Conservation (phyloP, 257 asterid species). For the Solanum pinnatisectum region DNA sequence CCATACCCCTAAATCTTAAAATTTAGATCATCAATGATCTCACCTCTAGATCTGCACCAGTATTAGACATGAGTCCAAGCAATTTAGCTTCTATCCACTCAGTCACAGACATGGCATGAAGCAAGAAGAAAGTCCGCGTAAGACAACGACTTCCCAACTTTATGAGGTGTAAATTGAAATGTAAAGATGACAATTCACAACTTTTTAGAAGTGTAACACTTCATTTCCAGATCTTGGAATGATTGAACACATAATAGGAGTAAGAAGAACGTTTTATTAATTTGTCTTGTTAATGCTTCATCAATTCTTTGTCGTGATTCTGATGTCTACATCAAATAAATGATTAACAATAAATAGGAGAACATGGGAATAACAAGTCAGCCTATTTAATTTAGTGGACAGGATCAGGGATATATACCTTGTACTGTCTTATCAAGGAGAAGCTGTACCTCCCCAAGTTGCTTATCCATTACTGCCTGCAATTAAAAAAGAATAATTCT, state of each 20-base stretch:
- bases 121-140: not conserved
- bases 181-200: not conserved
- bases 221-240: not conserved
- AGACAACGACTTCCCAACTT: not conserved
- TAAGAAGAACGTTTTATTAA: not conserved
- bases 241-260: not conserved
- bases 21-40: not conserved
- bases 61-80: not conserved
- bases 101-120: not conserved
- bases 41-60: not conserved
- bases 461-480: conserved; percentile 60
- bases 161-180: not conserved
- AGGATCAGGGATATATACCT: conserved; percentile 38
- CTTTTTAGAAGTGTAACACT: not conserved
- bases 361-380: not conserved
- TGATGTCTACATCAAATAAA: not conserved
- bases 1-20: not conserved
- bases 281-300: not conserved
- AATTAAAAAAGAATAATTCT: not conserved
- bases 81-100: not conserved
- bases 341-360: not conserved
- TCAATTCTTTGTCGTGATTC: not conserved
- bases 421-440: conserved; percentile 79
- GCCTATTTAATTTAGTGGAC: not conserved
- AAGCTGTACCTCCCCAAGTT: conserved; percentile 45